Conservation (phyloP, 495 filamentous ascomycete species). For the Daldinia caldariorum region DNA sequence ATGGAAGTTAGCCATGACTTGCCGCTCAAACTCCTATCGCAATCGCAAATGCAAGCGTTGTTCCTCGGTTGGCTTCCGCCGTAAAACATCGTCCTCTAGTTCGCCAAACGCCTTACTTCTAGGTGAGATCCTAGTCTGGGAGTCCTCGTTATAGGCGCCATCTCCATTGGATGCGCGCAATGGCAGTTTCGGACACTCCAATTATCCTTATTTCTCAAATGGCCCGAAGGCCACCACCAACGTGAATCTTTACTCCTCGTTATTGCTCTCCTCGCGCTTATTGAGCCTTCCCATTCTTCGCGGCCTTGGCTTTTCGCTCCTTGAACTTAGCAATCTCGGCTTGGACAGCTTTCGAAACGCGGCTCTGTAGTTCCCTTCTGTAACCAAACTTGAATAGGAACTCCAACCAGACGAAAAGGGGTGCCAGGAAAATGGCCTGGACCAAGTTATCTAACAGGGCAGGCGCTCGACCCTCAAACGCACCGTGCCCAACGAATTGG, state of each 20-base stretch:
- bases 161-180: conserved; percentile 10
- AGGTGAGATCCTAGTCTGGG: neutral
- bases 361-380: conserved; percentile 81
- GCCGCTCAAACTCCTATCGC: neutral
- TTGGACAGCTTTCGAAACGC: conserved; percentile 78
- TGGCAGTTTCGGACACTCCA: neutral
- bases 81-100: neutral
- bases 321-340: conserved; percentile 70
- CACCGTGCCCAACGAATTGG: conserved; percentile 92
- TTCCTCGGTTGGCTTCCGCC: neutral
- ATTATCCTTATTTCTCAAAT: conserved; percentile 20
- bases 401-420: conserved; percentile 99
- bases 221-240: neutral
- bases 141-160: conserved; percentile 6
- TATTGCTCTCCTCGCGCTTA: conserved; percentile 12
- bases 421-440: conserved; percentile 91
- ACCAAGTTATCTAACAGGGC: conserved; percentile 90
- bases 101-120: neutral
- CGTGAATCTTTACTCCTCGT: neutral
- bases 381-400: conserved; percentile 91
- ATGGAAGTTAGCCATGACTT: neutral
- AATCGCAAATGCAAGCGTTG: conserved; percentile 1
- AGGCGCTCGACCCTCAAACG: conserved; percentile 87
- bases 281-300: conserved; percentile 52
- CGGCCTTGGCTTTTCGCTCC: conserved; percentile 47